Percentiles rank a stretch among this genome's conserved stretches.
phyloP scores from a whole-genome alignment of 495 filamentous ascomycete species.

The Massariosphaeria phaeospora region DNA sequence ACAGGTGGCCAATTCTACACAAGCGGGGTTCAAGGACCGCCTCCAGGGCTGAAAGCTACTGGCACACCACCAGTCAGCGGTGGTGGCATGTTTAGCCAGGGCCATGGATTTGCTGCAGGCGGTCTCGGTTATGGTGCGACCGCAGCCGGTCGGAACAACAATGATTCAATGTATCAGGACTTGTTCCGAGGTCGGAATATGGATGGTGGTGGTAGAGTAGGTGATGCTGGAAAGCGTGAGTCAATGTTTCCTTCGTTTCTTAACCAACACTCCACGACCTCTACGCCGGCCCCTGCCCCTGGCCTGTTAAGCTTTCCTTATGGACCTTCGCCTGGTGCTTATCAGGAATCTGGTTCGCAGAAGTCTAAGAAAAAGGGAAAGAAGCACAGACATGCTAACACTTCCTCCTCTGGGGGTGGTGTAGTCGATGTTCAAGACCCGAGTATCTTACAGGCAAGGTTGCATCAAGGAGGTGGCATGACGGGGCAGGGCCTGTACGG shows the following conservation, averaged over 20 bases:
- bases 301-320: slow-evolving; percentile 85
- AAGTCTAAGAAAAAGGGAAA: slow-evolving; percentile 99
- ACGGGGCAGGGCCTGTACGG: slow-evolving; percentile 83
- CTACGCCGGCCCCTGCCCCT: slow-evolving; percentile 83
- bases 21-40: slow-evolving; percentile 76
- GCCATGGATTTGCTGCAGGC: slow-evolving; percentile 65
- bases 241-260: slow-evolving; percentile 74
- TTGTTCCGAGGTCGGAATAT: slow-evolving; percentile 60
- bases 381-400: slow-evolving; percentile 99
- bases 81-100: slow-evolving; percentile 70
- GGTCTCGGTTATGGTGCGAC: slow-evolving; percentile 64
- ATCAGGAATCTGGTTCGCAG: slow-evolving; percentile 75
- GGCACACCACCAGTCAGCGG: slow-evolving; percentile 81
- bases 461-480: slow-evolving; percentile 74
- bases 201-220: slow-evolving; percentile 51
- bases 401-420: slow-evolving; percentile 96
- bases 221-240: slow-evolving; percentile 94
- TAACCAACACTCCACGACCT: slow-evolving; percentile 72
- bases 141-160: slow-evolving; percentile 62
- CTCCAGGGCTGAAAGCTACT: slow-evolving; percentile 89
- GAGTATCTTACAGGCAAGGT: slow-evolving; percentile 97
- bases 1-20: slow-evolving; percentile 58
- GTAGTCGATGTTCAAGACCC: slow-evolving; percentile 99
- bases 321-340: slow-evolving; percentile 72
- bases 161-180: slow-evolving; percentile 74